These are phyloP conservation scores for Stephania japonica DNA, from an alignment of 164 flowering plant genomes.

Conservation along the genomic window DNA sequence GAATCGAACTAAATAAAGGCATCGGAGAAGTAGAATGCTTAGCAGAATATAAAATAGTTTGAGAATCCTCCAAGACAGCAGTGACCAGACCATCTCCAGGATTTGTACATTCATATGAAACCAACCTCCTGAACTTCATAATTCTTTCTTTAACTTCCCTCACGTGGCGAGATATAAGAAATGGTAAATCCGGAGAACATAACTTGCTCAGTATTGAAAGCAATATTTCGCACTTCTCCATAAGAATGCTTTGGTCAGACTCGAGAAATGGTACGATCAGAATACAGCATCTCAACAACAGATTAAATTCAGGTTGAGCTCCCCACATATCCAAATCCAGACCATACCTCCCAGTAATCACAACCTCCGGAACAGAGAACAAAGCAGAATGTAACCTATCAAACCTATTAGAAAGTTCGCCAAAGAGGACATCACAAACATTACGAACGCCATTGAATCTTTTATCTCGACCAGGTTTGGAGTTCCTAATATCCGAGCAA, in stretches of 20 bases:
- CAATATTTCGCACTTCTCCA: slow-evolving; percentile 32
- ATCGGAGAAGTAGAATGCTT: slow-evolving; percentile 22
- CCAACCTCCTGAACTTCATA: slow-evolving; percentile 20
- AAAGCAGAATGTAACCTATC: slow-evolving; percentile 13
- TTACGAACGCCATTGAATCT: slow-evolving; percentile 19
- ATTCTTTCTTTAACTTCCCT: slow-evolving; percentile 12
- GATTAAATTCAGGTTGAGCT: slow-evolving; percentile 23
- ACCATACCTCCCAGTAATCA: slow-evolving; percentile 5
- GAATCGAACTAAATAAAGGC: slow-evolving; percentile 30
- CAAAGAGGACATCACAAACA: slow-evolving; percentile 36
- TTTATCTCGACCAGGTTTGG: slow-evolving; percentile 7
- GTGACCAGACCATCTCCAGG: slow-evolving; percentile 17
- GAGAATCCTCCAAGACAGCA: slow-evolving; percentile 25
- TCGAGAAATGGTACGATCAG: slow-evolving; percentile 31
- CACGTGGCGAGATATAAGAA: slow-evolving; percentile 9
- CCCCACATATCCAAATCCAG: slow-evolving; percentile 6
- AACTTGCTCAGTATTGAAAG: slow-evolving; percentile 20
- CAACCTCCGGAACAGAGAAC: slow-evolving; percentile 5
- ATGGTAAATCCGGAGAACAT: slow-evolving; percentile 17
- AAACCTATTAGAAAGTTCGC: slow-evolving; percentile 30
- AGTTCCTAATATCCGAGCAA: slow-evolving; percentile 9
- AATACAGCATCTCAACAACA: slow-evolving; percentile 61
- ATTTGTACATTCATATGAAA: slow-evolving; percentile 21
- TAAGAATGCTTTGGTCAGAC: slow-evolving; percentile 21
- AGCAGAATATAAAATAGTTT: slow-evolving; percentile 27